A percentile compares a stretch with the other conserved stretches of the same genome.
Evolutionary conservation across 768 basidiomycete genomes (phyloP).

Genomic region (Cystobasidium tubakii): DNA sequence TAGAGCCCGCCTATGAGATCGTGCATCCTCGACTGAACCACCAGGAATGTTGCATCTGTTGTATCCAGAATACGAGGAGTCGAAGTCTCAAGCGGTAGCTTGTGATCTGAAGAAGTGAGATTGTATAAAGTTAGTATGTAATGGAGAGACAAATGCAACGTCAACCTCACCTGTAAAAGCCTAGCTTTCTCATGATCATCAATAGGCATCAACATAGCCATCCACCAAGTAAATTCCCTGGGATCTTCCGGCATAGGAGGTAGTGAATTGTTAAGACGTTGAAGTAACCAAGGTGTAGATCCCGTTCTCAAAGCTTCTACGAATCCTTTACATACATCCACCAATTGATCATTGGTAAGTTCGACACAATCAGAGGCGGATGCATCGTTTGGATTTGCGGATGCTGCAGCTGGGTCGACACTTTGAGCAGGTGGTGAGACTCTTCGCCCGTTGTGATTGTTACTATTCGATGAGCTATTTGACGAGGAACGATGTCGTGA

Average conservation of each 20-base stretch:
- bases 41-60: conserved; percentile 63
- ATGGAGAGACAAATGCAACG: conserved; percentile 56
- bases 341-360: conserved; percentile 57
- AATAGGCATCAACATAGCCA: conserved; percentile 69
- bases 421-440: not conserved
- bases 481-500: not conserved
- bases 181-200: conserved; percentile 90
- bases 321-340: conserved; percentile 60
- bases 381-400: not conserved
- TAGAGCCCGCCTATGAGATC: conserved; percentile 8
- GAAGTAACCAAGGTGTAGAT: conserved; percentile 86
- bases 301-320: conserved; percentile 61
- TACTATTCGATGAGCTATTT: not conserved
- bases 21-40: conserved; percentile 48
- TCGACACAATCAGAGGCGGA: conserved; percentile 42
- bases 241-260: conserved; percentile 44
- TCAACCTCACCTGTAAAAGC: conserved; percentile 56
- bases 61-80: conserved; percentile 91
- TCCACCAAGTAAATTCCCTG: conserved; percentile 44
- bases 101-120: too few species aligned
- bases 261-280: conserved; percentile 65
- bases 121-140: too few species aligned
- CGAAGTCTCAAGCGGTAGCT: conserved; percentile 64
- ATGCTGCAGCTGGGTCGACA: not conserved
- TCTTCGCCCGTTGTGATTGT: not conserved